These are phyloP conservation scores for Barnettozyma populi DNA, from an alignment of 805 yeast species.

Conservation along the genomic window DNA sequence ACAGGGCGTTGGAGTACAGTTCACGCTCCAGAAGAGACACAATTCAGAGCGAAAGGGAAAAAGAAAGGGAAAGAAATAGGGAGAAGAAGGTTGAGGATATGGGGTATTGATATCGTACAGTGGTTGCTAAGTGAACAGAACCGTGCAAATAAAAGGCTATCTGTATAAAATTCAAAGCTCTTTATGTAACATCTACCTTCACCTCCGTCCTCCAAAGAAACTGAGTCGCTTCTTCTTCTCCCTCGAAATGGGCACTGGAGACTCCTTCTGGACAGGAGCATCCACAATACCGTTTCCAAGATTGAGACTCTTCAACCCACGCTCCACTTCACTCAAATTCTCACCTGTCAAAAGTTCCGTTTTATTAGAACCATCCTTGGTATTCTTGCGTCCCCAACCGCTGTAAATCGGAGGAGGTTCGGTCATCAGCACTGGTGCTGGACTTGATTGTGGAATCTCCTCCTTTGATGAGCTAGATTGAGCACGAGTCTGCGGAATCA, in stretches of 20 bases:
- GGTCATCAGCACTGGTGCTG: background rate
- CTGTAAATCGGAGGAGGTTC: slow-evolving; percentile 5
- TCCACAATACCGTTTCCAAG: background rate
- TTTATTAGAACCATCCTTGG: slow-evolving; percentile 2
- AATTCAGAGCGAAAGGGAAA: slow-evolving; percentile 14
- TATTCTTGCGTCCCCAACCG: slow-evolving; percentile 18
- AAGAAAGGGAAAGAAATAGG: slow-evolving; percentile 17
- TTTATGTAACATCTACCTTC: no score
- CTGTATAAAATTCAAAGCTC: background rate
- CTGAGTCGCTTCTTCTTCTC: slow-evolving; percentile 23
- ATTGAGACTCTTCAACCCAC: background rate
- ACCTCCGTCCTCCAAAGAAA: slow-evolving; percentile 2
- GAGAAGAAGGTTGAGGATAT: slow-evolving; percentile 6
- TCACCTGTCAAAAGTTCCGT: background rate
- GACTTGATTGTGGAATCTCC: background rate
- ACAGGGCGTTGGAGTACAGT: slow-evolving; percentile 15
- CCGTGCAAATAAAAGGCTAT: background rate
- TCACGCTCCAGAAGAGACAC: slow-evolving; percentile 22
- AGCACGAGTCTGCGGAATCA: background rate
- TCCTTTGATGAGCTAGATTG: background rate
- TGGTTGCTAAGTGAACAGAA: background rate
- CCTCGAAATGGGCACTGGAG: background rate
- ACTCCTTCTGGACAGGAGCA: background rate
- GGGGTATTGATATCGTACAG: background rate
- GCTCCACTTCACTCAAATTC: background rate